phyloP scores from a whole-genome alignment of 2,329 filamentous ascomycete genomes.

The Cercospora zeae-maydis region DNA sequence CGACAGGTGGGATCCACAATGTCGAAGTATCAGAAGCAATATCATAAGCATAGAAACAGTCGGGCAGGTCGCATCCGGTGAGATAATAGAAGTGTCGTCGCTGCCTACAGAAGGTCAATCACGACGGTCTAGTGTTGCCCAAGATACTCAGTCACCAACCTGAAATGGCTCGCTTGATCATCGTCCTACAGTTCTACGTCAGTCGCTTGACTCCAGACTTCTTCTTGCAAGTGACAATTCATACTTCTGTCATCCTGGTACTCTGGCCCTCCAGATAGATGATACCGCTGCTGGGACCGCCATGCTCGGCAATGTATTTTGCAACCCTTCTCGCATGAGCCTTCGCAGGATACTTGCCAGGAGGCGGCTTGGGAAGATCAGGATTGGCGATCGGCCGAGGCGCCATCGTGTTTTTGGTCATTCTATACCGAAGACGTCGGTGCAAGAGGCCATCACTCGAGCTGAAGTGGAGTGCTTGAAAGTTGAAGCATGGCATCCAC shows the following conservation, averaged over 20 bases:
- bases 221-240: neutral
- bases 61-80: constrained; percentile 77
- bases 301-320: constrained; percentile 65
- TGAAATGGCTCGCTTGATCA: constrained; percentile 74
- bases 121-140: neutral
- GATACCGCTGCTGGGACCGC: constrained; percentile 64
- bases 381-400: constrained; percentile 36
- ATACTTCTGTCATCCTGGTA: constrained; percentile 69
- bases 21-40: constrained; percentile 70
- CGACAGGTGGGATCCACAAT: constrained; percentile 86
- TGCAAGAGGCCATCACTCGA: neutral
- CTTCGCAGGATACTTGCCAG: constrained; percentile 74
- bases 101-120: constrained; percentile 21
- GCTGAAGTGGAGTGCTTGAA: neutral
- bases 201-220: neutral
- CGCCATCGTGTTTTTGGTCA: constrained; percentile 23
- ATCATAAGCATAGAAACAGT: constrained; percentile 80
- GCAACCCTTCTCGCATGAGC: constrained; percentile 80
- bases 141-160: neutral
- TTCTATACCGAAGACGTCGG: neutral
- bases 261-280: constrained; percentile 86
- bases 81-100: constrained; percentile 87
- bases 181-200: constrained; percentile 57
- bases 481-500: neutral
- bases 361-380: constrained; percentile 34